phyloP scores from a whole-genome alignment of 306 rosid genomes.

The Sechiopsis laciniata region DNA sequence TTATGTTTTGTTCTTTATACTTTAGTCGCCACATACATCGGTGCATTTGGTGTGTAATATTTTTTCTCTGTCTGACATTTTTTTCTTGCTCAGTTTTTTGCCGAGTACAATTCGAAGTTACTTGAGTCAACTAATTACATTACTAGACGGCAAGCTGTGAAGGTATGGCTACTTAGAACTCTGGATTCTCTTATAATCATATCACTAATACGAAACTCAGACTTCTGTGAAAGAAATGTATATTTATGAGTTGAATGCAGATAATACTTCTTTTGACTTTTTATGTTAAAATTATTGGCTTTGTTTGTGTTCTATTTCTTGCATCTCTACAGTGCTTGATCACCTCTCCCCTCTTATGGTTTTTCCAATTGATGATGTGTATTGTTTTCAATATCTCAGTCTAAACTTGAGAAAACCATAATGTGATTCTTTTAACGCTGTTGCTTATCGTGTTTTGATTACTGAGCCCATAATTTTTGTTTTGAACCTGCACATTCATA shows the following conservation, averaged over 20 bases:
- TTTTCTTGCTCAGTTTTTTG: constrained; percentile 62
- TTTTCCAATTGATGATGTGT: constrained; percentile 2
- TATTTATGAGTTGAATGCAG: neutral
- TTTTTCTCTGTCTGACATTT: neutral
- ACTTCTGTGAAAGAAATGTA: constrained; percentile 5
- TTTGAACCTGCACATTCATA: constrained; percentile 1
- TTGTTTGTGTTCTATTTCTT: neutral
- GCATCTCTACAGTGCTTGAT: constrained; percentile 1
- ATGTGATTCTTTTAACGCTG: neutral
- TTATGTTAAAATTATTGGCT: neutral
- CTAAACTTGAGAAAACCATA: neutral
- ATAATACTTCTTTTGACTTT: constrained; percentile 6
- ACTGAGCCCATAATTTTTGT: neutral
- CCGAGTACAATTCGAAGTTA: constrained; percentile 83
- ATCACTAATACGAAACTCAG: neutral
- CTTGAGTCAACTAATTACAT: constrained; percentile 90
- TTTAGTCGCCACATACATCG: neutral
- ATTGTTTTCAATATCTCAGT: neutral
- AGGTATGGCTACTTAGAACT: constrained; percentile 41
- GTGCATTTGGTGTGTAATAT: constrained; percentile 11
- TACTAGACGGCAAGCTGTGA: constrained; percentile 93
- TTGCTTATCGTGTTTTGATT: constrained; percentile 1
- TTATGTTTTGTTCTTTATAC: neutral
- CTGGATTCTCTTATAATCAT: neutral
- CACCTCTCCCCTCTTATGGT: neutral